A percentile compares a stretch with the other conserved stretches of the same genome.
These are phyloP conservation scores for Globisporangium splendens DNA, from an alignment of 352 stramenopile genomes.

Conservation along the genomic window DNA sequence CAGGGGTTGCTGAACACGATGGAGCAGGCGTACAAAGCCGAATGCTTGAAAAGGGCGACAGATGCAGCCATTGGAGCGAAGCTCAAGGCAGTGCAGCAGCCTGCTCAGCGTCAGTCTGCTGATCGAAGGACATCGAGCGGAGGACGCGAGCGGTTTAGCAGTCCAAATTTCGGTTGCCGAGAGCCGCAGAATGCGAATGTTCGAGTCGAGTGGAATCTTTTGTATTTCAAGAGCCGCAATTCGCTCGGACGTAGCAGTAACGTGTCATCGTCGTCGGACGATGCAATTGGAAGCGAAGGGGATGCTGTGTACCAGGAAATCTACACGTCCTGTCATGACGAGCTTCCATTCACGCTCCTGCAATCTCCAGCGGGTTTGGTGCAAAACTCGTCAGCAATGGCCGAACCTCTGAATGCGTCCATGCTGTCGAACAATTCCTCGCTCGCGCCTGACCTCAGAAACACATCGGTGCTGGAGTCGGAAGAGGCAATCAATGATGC, in stretches of 20 bases:
- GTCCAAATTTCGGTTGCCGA: constrained; percentile 3
- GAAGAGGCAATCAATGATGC: constrained; percentile 1
- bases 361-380: constrained; percentile 28
- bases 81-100: constrained; percentile 26
- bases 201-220: constrained; percentile 40
- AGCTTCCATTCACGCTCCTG: constrained; percentile 62
- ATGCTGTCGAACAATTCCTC: constrained; percentile 10
- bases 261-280: constrained; percentile 21
- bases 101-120: constrained; percentile 10
- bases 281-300: constrained; percentile 9
- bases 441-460: constrained; percentile 2
- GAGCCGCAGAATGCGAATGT: constrained; percentile 31
- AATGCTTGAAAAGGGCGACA: constrained; percentile 53
- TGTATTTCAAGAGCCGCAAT: constrained; percentile 41
- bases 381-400: neutral
- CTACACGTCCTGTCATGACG: constrained; percentile 42
- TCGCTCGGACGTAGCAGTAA: constrained; percentile 36
- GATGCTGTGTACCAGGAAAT: constrained; percentile 53
- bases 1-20: constrained; percentile 34
- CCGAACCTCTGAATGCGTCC: constrained; percentile 6
- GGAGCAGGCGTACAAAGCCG: constrained; percentile 75
- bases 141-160: constrained; percentile 6
- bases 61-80: constrained; percentile 60
- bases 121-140: constrained; percentile 7
- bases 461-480: constrained; percentile 10